Evolutionary conservation across 257 asterid genomes (phyloP).

Genomic region (Solanum virginianum): DNA sequence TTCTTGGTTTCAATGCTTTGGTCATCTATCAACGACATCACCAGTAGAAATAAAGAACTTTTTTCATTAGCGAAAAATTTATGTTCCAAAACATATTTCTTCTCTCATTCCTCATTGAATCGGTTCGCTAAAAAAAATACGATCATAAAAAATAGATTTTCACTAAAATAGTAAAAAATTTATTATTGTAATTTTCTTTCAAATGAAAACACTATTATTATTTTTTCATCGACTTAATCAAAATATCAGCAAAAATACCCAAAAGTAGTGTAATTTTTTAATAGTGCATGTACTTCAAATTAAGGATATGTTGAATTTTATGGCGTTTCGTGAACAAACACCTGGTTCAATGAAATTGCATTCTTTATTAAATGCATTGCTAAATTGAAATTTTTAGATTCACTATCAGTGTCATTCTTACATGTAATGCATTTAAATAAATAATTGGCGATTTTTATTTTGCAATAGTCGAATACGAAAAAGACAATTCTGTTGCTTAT

Average conservation of each 20-base stretch:
- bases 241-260: no score
- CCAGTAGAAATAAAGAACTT: not conserved
- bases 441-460: not conserved
- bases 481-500: not conserved
- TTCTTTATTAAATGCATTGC: not conserved
- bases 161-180: rapidly evolving
- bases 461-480: not conserved
- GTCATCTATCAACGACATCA: not conserved
- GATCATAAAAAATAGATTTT: no score
- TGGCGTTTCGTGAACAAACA: not conserved
- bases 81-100: no score
- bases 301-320: not conserved
- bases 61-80: no score
- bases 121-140: rapidly evolving
- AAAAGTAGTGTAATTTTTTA: no score
- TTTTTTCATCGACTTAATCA: not conserved
- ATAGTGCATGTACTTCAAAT: not conserved
- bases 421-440: not conserved
- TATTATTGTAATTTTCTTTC: rapidly evolving
- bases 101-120: rapidly evolving
- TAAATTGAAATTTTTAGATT: not conserved
- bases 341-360: not conserved
- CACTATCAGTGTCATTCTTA: not conserved
- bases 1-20: not conserved
- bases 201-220: no score